Evolutionary conservation across 345 rosid genomes (phyloP), one percentile per base, ranked within the genome.

Genomic region (Rhodamnia rubescens): DNA sequence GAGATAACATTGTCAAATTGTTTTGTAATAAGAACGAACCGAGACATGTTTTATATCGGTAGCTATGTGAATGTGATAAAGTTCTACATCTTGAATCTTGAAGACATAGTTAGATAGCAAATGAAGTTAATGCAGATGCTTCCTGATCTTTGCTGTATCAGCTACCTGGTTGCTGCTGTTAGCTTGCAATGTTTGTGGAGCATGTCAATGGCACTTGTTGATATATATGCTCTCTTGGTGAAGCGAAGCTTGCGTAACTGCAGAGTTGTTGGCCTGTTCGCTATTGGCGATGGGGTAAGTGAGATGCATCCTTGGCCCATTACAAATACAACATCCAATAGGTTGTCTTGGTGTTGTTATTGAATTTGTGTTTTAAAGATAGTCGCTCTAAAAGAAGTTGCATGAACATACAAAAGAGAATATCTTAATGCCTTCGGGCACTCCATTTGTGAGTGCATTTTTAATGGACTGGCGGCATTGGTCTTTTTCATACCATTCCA

Each of bases 251-350:
- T 96, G 54, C 88, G 88, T 49, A 96, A 93, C 88, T 86, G 85
- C 82, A 49, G 84, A 13, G 82, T 89, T 58, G 87, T 94, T 80
- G 86, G 90, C 16, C 86, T 96, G 78, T 92, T 96, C 83, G 88
- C 98, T 5, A 87, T 92, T 53, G 97, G 99, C 58, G 97, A 96
- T 87, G 98, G 95, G 93, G 98, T 95, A 91, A 93, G 93, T 3
- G 58, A 82, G 40, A 27, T 69, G 80, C 56, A 59, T 51, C 81
- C 86, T 64, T 57, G 84, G 83, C 57, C 74, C 83, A 61, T 29
- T 59, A 61, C 24, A 53, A 14, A 11, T 59, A 42, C 80, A 36
- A 21, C 80, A 18, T 36, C 78, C 80, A 13, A 44, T 22, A 50
- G 7, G 24, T 84, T 32, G 8, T 57, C 42, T 1, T 84, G 51